Evolutionary conservation across 2,329 filamentous ascomycete genomes (phyloP).

Genomic region (Chaetothyriales sp.): DNA sequence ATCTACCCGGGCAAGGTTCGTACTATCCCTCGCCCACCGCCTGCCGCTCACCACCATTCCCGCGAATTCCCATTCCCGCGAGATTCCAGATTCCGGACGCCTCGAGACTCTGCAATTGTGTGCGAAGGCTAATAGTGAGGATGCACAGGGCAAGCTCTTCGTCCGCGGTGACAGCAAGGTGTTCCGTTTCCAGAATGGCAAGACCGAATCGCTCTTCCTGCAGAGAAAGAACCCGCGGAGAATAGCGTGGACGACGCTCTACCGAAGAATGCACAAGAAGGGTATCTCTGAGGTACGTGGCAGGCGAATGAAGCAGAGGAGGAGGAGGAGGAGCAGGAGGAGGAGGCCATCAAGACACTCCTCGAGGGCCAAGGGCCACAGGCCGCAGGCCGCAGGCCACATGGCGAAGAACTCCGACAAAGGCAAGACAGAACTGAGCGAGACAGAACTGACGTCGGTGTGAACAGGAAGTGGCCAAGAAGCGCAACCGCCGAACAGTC

Average conservation of each 20-base stretch:
- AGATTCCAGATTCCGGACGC: constrained; percentile 9
- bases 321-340: background rate
- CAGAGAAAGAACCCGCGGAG: constrained; percentile 99
- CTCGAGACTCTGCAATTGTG: constrained; percentile 2
- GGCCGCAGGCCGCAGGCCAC: constrained; percentile 9
- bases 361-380: too few species aligned
- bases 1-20: constrained; percentile 70
- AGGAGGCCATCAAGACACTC: background rate
- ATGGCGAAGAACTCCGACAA: background rate
- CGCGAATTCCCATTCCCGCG: constrained; percentile 5
- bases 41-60: constrained; percentile 3
- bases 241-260: constrained; percentile 97
- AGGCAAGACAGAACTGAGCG: background rate
- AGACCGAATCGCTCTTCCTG: constrained; percentile 98
- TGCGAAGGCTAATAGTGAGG: background rate
- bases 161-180: constrained; percentile 99
- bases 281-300: constrained; percentile 96
- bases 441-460: background rate
- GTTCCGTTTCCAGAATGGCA: constrained; percentile 99
- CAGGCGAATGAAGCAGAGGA: background rate
- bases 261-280: constrained; percentile 99
- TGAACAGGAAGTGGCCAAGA: constrained; percentile 97
- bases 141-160: constrained; percentile 85
- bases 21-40: constrained; percentile 17
- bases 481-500: constrained; percentile 93